These are phyloP conservation scores for Volvariella volvacea DNA, from an alignment of 1,284 basidiomycete genomes.

Conservation along the genomic window DNA sequence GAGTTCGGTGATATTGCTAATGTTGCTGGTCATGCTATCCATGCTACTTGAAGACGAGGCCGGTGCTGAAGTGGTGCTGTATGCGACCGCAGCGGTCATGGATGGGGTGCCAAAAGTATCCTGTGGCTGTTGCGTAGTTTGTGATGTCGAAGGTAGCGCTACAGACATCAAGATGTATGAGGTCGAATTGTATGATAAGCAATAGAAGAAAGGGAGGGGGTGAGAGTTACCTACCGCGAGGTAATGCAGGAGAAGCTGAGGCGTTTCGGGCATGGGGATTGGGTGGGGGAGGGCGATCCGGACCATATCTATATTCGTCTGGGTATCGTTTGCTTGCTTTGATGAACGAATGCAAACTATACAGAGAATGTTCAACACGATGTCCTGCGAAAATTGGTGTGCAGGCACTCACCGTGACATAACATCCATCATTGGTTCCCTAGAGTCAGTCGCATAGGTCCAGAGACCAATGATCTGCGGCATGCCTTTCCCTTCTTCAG, in stretches of 20 bases:
- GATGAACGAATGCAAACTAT: slow-evolving; percentile 58
- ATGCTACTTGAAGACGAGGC: slow-evolving; percentile 16
- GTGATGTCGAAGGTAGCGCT: slow-evolving; percentile 1
- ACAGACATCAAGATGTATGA: too few relatives aligned
- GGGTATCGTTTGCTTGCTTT: slow-evolving; percentile 61
- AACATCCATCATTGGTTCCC: slow-evolving; percentile 65
- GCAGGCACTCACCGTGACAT: slow-evolving; percentile 45
- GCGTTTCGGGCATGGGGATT: slow-evolving; percentile 20
- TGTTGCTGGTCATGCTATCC: not conserved
- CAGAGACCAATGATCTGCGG: slow-evolving; percentile 68
- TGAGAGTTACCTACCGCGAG: slow-evolving; percentile 2
- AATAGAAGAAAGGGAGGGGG: too few relatives aligned
- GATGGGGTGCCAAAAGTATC: too few relatives aligned
- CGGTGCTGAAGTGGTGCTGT: too few relatives aligned
- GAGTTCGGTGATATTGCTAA: slow-evolving; percentile 38
- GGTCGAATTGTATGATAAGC: too few relatives aligned
- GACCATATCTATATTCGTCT: slow-evolving; percentile 60
- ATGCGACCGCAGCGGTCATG: too few relatives aligned
- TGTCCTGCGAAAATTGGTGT: not conserved
- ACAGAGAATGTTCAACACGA: slow-evolving; percentile 7
- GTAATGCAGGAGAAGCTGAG: slow-evolving; percentile 8
- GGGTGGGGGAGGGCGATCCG: slow-evolving; percentile 53
- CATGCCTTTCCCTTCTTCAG: slow-evolving; percentile 45
- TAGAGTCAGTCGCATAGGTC: slow-evolving; percentile 68
- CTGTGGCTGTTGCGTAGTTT: not conserved